Conservation (phyloP, 164 flowering plant genomes). For the Vitis amurensis region DNA sequence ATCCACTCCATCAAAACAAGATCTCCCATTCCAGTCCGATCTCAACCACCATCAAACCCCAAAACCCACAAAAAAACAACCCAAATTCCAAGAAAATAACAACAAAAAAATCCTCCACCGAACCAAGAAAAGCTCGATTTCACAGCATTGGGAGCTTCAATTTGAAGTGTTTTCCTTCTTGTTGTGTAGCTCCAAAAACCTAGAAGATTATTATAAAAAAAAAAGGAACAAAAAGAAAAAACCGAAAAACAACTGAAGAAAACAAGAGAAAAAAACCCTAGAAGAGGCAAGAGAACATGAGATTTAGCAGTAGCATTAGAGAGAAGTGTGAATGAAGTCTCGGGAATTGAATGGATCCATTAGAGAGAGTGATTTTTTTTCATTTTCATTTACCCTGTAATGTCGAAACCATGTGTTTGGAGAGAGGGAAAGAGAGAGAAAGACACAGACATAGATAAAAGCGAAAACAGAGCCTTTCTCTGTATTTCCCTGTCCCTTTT, state of each 20-base stretch:
- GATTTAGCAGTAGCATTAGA: slow-evolving; percentile 5
- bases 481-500: slow-evolving; percentile 3
- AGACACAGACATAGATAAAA: slow-evolving; percentile 20
- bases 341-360: slow-evolving; percentile 18
- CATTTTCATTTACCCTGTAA: not conserved
- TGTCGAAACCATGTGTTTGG: slow-evolving; percentile 6
- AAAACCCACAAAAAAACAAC: slow-evolving; percentile 1
- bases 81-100: too few species aligned
- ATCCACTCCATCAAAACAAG: slow-evolving; percentile 4
- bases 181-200: too few species aligned
- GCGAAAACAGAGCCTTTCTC: slow-evolving; percentile 9
- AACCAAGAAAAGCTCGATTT: too few species aligned
- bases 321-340: slow-evolving; percentile 7
- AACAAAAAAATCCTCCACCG: too few species aligned
- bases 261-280: slow-evolving; percentile 20
- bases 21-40: slow-evolving; percentile 7
- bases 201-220: not conserved
- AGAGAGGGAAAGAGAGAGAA: slow-evolving; percentile 11
- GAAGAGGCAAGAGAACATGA: slow-evolving; percentile 8
- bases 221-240: not conserved
- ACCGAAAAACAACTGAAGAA: not conserved
- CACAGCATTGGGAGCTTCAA: too few species aligned
- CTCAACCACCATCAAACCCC: not conserved
- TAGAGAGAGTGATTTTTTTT: slow-evolving; percentile 4
- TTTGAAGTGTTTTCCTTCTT: too few species aligned